phyloP scores from a whole-genome alignment of 306 rosid genomes.

The Cajanus cajan region DNA sequence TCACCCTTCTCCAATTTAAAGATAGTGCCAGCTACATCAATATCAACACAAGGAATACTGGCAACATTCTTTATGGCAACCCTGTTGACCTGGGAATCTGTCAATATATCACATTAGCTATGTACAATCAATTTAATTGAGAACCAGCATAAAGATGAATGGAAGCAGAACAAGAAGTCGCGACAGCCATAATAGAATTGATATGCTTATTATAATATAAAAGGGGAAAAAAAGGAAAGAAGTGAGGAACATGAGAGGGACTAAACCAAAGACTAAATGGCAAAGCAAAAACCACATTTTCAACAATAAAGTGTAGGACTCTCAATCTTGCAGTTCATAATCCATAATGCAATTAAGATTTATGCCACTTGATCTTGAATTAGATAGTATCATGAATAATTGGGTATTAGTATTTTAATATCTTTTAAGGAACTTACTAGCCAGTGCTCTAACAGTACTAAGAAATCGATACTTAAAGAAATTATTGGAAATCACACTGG shows the following conservation, averaged over 20 bases:
- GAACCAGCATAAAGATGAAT: constrained; percentile 6
- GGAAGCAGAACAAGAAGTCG: not conserved
- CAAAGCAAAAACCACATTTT: constrained; percentile 7
- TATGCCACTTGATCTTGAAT: not conserved
- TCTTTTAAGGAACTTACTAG: not conserved
- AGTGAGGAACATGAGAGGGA: not conserved
- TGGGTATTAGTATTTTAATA: not conserved
- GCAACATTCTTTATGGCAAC: constrained; percentile 37
- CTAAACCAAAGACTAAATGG: not conserved
- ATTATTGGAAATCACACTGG: not conserved
- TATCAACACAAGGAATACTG: constrained; percentile 41
- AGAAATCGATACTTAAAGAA: not conserved
- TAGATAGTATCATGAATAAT: not conserved
- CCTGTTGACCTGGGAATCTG: constrained; percentile 43
- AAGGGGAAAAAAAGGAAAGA: not conserved
- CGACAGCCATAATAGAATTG: not conserved
- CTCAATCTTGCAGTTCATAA: not conserved
- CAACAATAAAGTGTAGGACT: not conserved
- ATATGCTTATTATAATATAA: constrained; percentile 3
- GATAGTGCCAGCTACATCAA: constrained; percentile 39
- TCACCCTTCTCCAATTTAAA: constrained; percentile 38
- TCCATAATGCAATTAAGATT: not conserved
- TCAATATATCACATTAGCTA: constrained; percentile 22
- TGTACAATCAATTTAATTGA: constrained; percentile 9
- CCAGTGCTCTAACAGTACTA: not conserved